Evolutionary conservation across 2,329 filamentous ascomycete genomes (phyloP).

Genomic region (Phialophora verrucosa): DNA sequence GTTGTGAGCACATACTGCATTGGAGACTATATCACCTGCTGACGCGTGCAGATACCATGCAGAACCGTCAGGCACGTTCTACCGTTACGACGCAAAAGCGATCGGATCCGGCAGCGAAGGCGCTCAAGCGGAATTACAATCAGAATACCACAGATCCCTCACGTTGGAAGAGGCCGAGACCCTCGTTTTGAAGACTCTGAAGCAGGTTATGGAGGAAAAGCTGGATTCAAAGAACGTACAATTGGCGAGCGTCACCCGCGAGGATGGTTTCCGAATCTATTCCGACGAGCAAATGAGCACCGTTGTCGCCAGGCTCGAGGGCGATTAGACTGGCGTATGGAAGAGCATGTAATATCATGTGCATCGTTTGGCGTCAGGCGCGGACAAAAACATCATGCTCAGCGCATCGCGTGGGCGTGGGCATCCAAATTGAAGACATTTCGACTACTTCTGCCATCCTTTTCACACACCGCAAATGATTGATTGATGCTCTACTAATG

Average conservation of each 20-base stretch:
- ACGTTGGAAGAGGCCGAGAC: slow-evolving; percentile 93
- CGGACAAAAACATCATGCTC: slow-evolving; percentile 14
- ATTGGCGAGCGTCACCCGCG: slow-evolving; percentile 95
- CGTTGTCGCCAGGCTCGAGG: slow-evolving; percentile 74
- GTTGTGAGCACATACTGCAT: slow-evolving; percentile 61
- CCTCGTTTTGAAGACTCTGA: slow-evolving; percentile 93
- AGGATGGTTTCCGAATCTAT: slow-evolving; percentile 98
- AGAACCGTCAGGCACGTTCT: slow-evolving; percentile 97
- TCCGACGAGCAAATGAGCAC: slow-evolving; percentile 95
- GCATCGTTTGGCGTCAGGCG: slow-evolving; percentile 35
- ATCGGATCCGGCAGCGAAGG: slow-evolving; percentile 97
- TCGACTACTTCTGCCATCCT: slow-evolving; percentile 2
- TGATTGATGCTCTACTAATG: slow-evolving; percentile 21
- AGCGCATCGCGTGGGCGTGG: slow-evolving; percentile 1
- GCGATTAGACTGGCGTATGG: slow-evolving; percentile 44
- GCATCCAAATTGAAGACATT: slow-evolving; percentile 23
- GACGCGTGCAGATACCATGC: slow-evolving; percentile 75
- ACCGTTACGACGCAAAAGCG: slow-evolving; percentile 98
- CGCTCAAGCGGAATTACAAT: slow-evolving; percentile 96
- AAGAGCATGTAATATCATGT: slow-evolving; percentile 18
- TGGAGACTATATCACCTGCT: slow-evolving; percentile 6
- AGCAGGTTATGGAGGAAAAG: slow-evolving; percentile 99
- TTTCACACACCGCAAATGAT: slow-evolving; percentile 15
- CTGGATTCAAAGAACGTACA: slow-evolving; percentile 98
- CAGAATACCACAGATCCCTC: slow-evolving; percentile 98